Base-by-base conservation (phyloP, 352 stramenopile genomes). In the Globisporangium megalacanthum region DNA sequence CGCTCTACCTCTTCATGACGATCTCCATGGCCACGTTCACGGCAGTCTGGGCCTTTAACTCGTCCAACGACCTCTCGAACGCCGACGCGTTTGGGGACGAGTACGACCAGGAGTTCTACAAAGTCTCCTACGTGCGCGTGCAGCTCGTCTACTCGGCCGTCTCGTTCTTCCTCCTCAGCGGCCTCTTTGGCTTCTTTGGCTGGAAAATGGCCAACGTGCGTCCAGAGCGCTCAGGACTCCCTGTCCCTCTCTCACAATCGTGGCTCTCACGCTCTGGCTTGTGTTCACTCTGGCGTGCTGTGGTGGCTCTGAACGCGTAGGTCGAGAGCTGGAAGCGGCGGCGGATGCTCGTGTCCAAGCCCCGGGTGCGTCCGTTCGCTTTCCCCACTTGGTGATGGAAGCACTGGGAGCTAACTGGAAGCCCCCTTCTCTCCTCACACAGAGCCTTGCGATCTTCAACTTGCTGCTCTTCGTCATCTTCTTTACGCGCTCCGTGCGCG, bases 1-100 rank as follows among this genome's bases (percentile, higher is more conserved):
- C 84, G 56, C 77, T 94, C 50, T 94, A 94, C 64, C 57, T 94
- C 14, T 55, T 92, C 51, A 63, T 94, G 52, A 91, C 84, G 3
- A 77, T 92, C 68, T 82, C 72, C 52, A 94, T 91, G 84, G 67
- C 79, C 6, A 89, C 82, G 3, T 94, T 94, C 71, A 94, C 84
- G 45, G 81, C 78, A 9, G 77, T 94, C 41, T 94, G 84, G 84
- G 84, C 84, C 3, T 88, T 91, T 55, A 91, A 89, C 55, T 94
- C 82, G 56, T 91, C 81, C 46, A 88, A 91, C 61, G 79, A 90
- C 59, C 86, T 94, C 46, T 83, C 73, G 25, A 81, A 89, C 62
- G 80, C 80, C 15, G 66, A 69, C 19, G 48, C 71, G 36, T 72
- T 77, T 45, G 84, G 81, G 37, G 82, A 94, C 59, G 70, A 89